Evolutionary conservation across 352 stramenopile species (phyloP), one percentile per base, ranked within the genome.

Genomic region (Detonula confervacea): DNA sequence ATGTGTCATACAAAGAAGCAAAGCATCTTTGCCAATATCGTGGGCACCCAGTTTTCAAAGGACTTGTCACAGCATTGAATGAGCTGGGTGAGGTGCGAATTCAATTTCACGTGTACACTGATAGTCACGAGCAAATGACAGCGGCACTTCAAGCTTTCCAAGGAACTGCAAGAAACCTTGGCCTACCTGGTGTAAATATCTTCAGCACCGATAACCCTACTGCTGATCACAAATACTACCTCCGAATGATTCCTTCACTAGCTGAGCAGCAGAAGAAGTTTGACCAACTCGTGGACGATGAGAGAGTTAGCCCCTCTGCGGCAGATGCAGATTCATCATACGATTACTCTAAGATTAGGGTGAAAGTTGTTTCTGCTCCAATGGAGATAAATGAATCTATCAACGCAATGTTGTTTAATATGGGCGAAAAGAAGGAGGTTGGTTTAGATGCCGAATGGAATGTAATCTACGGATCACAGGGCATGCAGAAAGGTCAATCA

Each of bases 1-100:
- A 87, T 70, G 68, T 73, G 27, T 87, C 79, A 7, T 87, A 84
- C 33, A 87, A 87, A 55, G 69, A 80, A 24, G 67, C 52, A 39
- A 87, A 87, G 59, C 14, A 78, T 37, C 25, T 87, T 3, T 73
- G 35, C 49, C 67, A 65, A 33, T 77, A 70, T 29, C 51, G 57
- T 27, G 74, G 79, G 18, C 30, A 73, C 5, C 25, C 67, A 33
- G 30, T 87, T 16, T 87, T 78, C 49, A 59, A 77, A 18, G 79
- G 62, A 22, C 22, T 87, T 14, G 65, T 87, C 8, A 87, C 79
- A 25, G 79, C 37, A n/a, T 44, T 79, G 33, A 87, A 87, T 75
- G 59, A 81, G 18, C 30, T 67, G 52, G 73, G 73, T 5, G 79
- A 87, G 39, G 54, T 87, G 14, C 22, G 79, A 16, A 54, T 87